Evolutionary conservation across 306 rosid species (phyloP), one percentile per base, ranked within the genome.

Genomic region (Hylodesmum podocarpum): DNA sequence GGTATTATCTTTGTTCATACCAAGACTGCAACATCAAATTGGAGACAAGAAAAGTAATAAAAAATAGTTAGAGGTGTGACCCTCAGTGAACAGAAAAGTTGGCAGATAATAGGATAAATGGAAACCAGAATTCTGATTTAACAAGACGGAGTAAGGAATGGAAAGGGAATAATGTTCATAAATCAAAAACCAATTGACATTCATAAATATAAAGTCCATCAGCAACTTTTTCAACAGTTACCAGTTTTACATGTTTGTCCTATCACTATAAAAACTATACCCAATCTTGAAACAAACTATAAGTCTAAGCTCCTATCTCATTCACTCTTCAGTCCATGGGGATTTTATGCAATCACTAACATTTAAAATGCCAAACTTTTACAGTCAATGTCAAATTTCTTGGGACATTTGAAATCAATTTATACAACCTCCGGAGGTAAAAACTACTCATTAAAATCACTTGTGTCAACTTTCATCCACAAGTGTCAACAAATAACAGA

Each of bases 21-120:
- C 55, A 73, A 83, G 73, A 76, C 89, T 76, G 77, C 83, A 70
- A 82, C 5, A 82, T 62, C 14, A 75, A 64, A 80, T 53, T 50
- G 40, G 13, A 69, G 12, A 33, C 34, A 29, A 9, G 10, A n/a
- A 40, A 54, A 25, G 28, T 14, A 51, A 59, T 14, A 12, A 80
- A 80, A 55, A 37, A 44, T 34, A 40, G 58, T 76, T 53, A 76
- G 76, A 36, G 10, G 34, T 73, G 50, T 51, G 31, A 21, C 24
- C 55, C 50, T 29, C 57, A 27, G 22, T 39, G 61, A 63, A 53
- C 9, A 33, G 16, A 75, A 76, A 44, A 70, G 21, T 72, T 66
- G 13, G 10, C 71, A 72, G 21, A 72, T 18, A 18, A 33, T 21
- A 14, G 41, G 28, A 47, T 31, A 51, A 77, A 64, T 33, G 37